Base-by-base conservation (phyloP, 345 rosid species). In the Rhodamnia argentea region DNA sequence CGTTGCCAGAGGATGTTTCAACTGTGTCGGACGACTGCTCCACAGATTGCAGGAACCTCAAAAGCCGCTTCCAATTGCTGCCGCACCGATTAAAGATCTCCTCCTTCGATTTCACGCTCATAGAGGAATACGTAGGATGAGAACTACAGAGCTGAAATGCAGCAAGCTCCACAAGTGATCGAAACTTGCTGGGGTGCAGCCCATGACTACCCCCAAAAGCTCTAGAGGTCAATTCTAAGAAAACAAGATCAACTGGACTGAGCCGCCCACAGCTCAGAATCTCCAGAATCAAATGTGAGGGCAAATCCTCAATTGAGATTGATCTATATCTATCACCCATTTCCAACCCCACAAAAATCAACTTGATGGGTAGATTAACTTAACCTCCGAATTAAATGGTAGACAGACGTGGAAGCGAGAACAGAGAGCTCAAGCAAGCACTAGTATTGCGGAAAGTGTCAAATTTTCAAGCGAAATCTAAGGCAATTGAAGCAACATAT, bases 1-100 rank as follows among this genome's bases (percentile, higher is more conserved):
- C 99, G 87, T 96, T 95, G 98, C 98, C 96, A 87, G 95, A 94
- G 85, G 97, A 91, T 86, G 97, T 97, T 88, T 95, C 90, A 83
- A 94, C 98, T 87, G 89, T 90, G 87, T 91, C 91, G 51, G 98
- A 93, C 7, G 97, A 94, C 83, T 91, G 95, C 89, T 93, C 95
- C 89, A 95, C 96, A 5, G 95, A 91, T 82, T 95, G 99, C 92
- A 97, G 86, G 92, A 97, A 97, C 91, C 98, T 93, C 91, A 96
- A 92, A 87, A 96, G 90, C 85, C 95, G 91, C 85, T 95, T 97
- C 98, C 99, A 97, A 70, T 94, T 96, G 89, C 94, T 96, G 55
- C 89, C 92, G 82, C 99, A 96, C 26, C 97, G 92, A 27, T 95
- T 96, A 87, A 93, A 91, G 81, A 94, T 90, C 91, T 93, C 94